A percentile compares a stretch with the other conserved stretches of the same genome.
Conservation (phyloP, 768 basidiomycete species). For the Kwoniella pini region DNA sequence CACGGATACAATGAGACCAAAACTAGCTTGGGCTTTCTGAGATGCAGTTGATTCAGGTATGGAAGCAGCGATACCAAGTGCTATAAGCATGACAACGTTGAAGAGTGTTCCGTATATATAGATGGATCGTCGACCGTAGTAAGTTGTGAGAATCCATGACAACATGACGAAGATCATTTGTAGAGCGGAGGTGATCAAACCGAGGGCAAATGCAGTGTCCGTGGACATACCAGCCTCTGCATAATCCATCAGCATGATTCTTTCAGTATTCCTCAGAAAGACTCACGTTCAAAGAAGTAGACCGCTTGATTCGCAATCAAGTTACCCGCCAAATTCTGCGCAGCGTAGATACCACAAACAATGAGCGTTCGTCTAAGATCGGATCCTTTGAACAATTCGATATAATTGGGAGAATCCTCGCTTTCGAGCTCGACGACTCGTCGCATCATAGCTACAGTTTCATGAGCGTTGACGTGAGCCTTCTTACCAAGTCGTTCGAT, state of each 20-base stretch:
- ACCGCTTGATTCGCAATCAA: constrained; percentile 36
- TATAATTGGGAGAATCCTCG: constrained; percentile 23
- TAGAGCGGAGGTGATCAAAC: constrained; percentile 46
- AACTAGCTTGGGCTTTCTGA: constrained; percentile 36
- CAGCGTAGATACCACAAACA: constrained; percentile 43
- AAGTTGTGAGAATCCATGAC: constrained; percentile 45
- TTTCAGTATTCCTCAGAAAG: not conserved
- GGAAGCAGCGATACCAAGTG: constrained; percentile 44
- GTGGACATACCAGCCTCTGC: constrained; percentile 39
- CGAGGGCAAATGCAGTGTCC: constrained; percentile 39
- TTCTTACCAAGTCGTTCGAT: constrained; percentile 35
- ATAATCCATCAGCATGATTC: not conserved
- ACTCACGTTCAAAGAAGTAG: constrained; percentile 45
- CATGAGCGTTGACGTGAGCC: constrained; percentile 20
- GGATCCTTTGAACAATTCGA: constrained; percentile 45
- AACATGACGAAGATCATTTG: constrained; percentile 32
- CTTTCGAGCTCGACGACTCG: constrained; percentile 39
- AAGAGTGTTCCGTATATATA: constrained; percentile 44
- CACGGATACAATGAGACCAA: constrained; percentile 43
- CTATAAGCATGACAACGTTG: constrained; percentile 39
- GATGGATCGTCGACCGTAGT: constrained; percentile 45
- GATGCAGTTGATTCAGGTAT: constrained; percentile 23
- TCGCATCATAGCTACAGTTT: constrained; percentile 51
- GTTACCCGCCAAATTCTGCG: constrained; percentile 48
- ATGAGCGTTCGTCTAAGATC: constrained; percentile 43